Evolutionary conservation across 495 filamentous ascomycete genomes (phyloP).

Genomic region (Trichoderma orchidacearum): DNA sequence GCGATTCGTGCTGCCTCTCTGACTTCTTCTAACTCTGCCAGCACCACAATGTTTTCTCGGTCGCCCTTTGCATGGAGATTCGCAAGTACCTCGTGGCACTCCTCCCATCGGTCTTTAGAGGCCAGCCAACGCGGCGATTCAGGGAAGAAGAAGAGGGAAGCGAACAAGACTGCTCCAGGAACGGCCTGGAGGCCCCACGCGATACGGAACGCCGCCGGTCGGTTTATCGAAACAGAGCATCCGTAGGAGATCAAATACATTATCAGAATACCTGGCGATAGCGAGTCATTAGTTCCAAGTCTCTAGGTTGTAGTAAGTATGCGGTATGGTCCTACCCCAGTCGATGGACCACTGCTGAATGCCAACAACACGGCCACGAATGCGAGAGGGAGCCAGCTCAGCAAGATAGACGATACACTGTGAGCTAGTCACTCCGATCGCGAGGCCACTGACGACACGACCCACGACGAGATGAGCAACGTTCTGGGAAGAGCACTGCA

Average conservation of each 20-base stretch:
- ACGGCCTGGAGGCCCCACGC: constrained; percentile 66
- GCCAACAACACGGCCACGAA: constrained; percentile 58
- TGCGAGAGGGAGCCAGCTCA: constrained; percentile 66
- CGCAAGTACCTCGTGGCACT: constrained; percentile 48
- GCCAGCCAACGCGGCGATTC: constrained; percentile 66
- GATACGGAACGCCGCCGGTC: constrained; percentile 48
- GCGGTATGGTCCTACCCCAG: constrained; percentile 57
- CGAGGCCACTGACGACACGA: constrained; percentile 56
- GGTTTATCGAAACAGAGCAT: constrained; percentile 33
- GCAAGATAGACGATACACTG: constrained; percentile 69
- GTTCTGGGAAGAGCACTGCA: constrained; percentile 46
- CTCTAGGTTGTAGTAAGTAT: too few species aligned
- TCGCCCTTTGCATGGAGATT: constrained; percentile 50
- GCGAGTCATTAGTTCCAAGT: background rate
- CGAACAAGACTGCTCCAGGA: constrained; percentile 50
- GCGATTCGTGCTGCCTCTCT: constrained; percentile 50
- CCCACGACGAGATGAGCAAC: constrained; percentile 55
- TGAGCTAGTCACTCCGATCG: constrained; percentile 61
- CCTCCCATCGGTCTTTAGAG: constrained; percentile 59
- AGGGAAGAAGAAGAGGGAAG: constrained; percentile 61
- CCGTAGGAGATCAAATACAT: constrained; percentile 66
- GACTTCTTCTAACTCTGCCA: constrained; percentile 53
- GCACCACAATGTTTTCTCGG: constrained; percentile 44
- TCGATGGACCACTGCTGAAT: constrained; percentile 65
- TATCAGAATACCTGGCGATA: constrained; percentile 19